Evolutionary conservation across 2,329 filamentous ascomycete species (phyloP).

Genomic region (Venturiaceae sp.): DNA sequence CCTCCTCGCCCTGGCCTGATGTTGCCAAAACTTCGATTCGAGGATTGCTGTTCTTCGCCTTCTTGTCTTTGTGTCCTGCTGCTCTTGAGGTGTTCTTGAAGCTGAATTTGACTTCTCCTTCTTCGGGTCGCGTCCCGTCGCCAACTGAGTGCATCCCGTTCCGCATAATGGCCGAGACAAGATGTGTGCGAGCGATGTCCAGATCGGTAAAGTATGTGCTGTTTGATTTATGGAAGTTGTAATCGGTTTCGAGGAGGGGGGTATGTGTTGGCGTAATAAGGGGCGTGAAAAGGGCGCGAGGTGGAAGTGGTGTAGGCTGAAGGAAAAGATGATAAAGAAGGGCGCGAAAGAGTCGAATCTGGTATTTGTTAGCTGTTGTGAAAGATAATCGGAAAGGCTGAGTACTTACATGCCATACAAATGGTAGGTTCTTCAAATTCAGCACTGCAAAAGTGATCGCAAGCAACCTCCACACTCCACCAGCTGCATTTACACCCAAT

Average conservation of each 20-base stretch:
- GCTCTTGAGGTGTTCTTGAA: constrained; percentile 16
- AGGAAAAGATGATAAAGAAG: constrained; percentile 38
- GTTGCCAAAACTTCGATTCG: not conserved
- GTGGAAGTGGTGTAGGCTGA: constrained; percentile 30
- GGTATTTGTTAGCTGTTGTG: not conserved
- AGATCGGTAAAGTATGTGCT: constrained; percentile 82
- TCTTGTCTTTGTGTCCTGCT: constrained; percentile 1
- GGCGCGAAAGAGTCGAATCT: constrained; percentile 36
- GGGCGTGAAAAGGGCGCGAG: constrained; percentile 63
- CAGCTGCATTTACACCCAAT: not conserved
- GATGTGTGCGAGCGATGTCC: constrained; percentile 72
- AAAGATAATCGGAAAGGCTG: not conserved
- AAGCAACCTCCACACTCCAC: constrained; percentile 21
- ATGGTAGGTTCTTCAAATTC: constrained; percentile 66
- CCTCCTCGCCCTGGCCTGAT: not conserved
- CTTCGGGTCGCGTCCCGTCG: constrained; percentile 8
- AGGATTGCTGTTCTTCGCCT: not conserved
- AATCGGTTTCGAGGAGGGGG: constrained; percentile 70
- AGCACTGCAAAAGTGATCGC: constrained; percentile 40
- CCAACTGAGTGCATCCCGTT: constrained; percentile 28
- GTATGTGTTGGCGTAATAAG: constrained; percentile 57
- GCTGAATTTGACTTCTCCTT: constrained; percentile 13
- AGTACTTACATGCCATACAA: constrained; percentile 64
- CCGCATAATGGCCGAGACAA: constrained; percentile 50
- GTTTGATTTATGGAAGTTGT: constrained; percentile 77